Evolutionary conservation across 2,329 filamentous ascomycete species (phyloP), one percentile per base, ranked within the genome.

Genomic region (Laburnicola sp.): DNA sequence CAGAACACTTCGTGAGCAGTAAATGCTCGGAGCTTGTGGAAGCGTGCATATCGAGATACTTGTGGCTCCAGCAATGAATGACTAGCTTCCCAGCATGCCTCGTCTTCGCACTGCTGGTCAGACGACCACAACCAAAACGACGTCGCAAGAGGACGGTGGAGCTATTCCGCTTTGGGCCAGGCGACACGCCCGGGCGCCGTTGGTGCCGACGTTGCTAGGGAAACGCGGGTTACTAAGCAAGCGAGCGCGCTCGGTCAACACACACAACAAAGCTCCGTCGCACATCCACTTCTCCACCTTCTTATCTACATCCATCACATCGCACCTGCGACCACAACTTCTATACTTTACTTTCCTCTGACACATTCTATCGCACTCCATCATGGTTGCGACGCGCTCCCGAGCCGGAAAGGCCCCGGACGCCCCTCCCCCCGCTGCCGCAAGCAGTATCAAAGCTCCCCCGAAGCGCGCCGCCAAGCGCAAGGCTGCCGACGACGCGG

Each of bases 351-450:
- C 25, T 37, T 22, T 16, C 6, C 11, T 21, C 42, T 45, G 42
- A 45, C 16, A 37, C 23, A 27, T 8, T 23, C 16, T 16, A 25
- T 28, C 36, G 37, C 48, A 32, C 36, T 16, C 32, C 57, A 65
- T 36, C 34, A 69, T 69, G 66, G 66, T 68, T 56, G 60, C 63
- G 51, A 69, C 66, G 52, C 66, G 66, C 56, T 64, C 65, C 48
- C 62, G 62, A 58, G 59, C 60, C 42, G 63, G 63, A 41, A 55
- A 58, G 25, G 56, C 64, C 52, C 51, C 64, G 28, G 62, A 63
- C 57, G 58, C 45, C 30, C 48, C 56, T 30, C 54, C 62, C 57
- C 65, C 23, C 32, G 7, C 7, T 26, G 22, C 25, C 9, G 45
- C 64, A 23, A 61, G 52, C 53, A 67, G 62, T n/a, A 60, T 70